A percentile compares a stretch with the other conserved stretches of the same genome.
Evolutionary conservation across 2,329 filamentous ascomycete species (phyloP).

Genomic region (Leptographium lundbergii): DNA sequence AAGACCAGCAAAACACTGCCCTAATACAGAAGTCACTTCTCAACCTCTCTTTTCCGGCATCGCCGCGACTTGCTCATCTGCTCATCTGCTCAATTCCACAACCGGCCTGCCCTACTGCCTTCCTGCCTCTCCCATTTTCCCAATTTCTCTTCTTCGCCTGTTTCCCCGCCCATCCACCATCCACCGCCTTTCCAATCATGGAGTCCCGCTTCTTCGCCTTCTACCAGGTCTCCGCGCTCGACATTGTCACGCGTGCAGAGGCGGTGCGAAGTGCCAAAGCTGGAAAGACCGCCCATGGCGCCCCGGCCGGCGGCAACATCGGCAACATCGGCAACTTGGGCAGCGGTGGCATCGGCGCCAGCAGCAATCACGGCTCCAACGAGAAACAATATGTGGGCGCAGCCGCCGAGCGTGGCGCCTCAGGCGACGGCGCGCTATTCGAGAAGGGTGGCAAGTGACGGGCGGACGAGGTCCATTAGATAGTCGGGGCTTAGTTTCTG

Average conservation of each 20-base stretch:
- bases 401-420: not conserved
- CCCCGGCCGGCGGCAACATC: not conserved
- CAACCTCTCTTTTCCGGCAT: no score
- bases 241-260: not conserved
- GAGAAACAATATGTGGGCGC: not conserved
- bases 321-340: not conserved
- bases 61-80: not conserved
- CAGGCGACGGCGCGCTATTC: not conserved
- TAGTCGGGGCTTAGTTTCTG: not conserved
- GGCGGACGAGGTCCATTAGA: not conserved
- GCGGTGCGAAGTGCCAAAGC: not conserved
- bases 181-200: not conserved
- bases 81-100: not conserved
- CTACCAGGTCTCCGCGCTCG: slow-evolving; percentile 4
- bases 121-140: no score
- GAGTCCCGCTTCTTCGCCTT: slow-evolving; percentile 5
- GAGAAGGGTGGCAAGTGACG: not conserved
- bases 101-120: no score
- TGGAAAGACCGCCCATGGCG: not conserved
- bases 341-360: not conserved
- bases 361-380: not conserved
- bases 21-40: not conserved
- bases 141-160: not conserved
- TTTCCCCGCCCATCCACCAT: not conserved
- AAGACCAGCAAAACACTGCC: not conserved